Base-by-base conservation (phyloP, 371 early-diverging fungal genomes). In the Dichotomocladium elegans region DNA sequence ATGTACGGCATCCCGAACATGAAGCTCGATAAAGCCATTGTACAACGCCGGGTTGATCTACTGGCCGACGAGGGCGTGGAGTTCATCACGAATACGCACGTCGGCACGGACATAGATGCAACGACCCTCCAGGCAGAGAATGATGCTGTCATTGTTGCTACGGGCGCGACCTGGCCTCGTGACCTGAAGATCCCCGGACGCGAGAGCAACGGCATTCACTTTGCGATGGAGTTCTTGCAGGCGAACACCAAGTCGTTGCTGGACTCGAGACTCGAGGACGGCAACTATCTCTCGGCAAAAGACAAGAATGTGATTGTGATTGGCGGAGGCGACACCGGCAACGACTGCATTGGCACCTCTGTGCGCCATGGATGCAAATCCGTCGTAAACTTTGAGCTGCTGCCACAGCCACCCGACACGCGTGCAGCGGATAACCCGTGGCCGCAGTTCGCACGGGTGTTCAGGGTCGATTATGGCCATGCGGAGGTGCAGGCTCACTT, bases 1-100 rank as follows among this genome's bases (percentile, higher is more conserved):
- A 93, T 93, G 87, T 98, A 98, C 69, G 98, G 98, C 60, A 98
- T 98, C 55, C 98, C 98, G 52, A 96, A 98, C 81, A 98, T 98
- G 98, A 98, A 98, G 83, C 87, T 98, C 25, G 96, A 98, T 75
- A 96, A 96, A 84, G 78, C 79, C 49, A 64, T 94, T 51, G 96
- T 98, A 30, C 90, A 93, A 64, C 85, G 98, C 37, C 91, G 98
- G 58, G 73, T 95, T 45, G 92, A 96, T 54, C 83, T 95, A 58
- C 72, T 98, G 74, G 90, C 86, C 3, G 89, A 86, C 8, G 96
- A 98, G 73, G 98, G 97, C 41, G 81, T 98, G 30, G 71, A 67
- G 27, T 96, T 96, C 75, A 86, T 91, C 19, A 71, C 91, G 46
- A 87, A 87, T 64, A 82, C 90, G 24, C 82, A 95, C 47, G 87